A percentile compares a stretch with the other conserved stretches of the same genome.
These are phyloP conservation scores for Penicillium sp. DNA, from an alignment of 2,329 filamentous ascomycete species.

Conservation along the genomic window DNA sequence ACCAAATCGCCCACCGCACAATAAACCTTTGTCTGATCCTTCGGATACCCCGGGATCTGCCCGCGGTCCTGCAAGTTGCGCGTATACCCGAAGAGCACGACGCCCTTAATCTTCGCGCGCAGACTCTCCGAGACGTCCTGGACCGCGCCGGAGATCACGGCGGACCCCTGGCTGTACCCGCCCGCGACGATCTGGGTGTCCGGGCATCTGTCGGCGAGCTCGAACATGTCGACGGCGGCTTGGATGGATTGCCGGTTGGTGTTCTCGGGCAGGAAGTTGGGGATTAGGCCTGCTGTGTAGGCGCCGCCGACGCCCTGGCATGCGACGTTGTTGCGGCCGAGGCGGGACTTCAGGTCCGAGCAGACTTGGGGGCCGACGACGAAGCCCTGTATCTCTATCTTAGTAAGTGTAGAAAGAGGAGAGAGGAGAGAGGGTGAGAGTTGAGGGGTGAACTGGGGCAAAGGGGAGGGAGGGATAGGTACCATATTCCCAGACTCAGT, in stretches of 20 bases:
- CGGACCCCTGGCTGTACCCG: constrained; percentile 51
- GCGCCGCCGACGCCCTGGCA: constrained; percentile 52
- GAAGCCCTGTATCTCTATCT: constrained; percentile 28
- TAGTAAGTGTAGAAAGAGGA: too few relatives aligned
- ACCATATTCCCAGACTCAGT: constrained; percentile 48
- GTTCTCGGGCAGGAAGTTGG: constrained; percentile 47
- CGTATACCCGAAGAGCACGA: constrained; percentile 48
- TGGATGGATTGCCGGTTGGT: constrained; percentile 42
- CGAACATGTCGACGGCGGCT: constrained; percentile 49
- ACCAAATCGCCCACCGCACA: constrained; percentile 27
- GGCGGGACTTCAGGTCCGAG: constrained; percentile 28
- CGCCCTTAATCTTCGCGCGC: constrained; percentile 41
- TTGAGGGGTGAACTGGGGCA: too few relatives aligned
- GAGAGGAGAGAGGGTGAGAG: too few relatives aligned
- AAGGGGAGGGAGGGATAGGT: not conserved
- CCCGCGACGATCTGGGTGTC: constrained; percentile 50
- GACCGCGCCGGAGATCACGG: constrained; percentile 50
- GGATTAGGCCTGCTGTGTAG: constrained; percentile 44
- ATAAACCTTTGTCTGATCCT: constrained; percentile 25
- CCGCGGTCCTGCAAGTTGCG: constrained; percentile 26
- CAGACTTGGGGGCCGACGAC: constrained; percentile 38
- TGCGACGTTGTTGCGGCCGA: constrained; percentile 33
- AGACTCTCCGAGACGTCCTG: constrained; percentile 35
- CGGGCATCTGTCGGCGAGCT: constrained; percentile 51
- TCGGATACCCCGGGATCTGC: constrained; percentile 25